Evolutionary conservation across 2,329 filamentous ascomycete species (phyloP).

Genomic region (Fusarium verrucosum): DNA sequence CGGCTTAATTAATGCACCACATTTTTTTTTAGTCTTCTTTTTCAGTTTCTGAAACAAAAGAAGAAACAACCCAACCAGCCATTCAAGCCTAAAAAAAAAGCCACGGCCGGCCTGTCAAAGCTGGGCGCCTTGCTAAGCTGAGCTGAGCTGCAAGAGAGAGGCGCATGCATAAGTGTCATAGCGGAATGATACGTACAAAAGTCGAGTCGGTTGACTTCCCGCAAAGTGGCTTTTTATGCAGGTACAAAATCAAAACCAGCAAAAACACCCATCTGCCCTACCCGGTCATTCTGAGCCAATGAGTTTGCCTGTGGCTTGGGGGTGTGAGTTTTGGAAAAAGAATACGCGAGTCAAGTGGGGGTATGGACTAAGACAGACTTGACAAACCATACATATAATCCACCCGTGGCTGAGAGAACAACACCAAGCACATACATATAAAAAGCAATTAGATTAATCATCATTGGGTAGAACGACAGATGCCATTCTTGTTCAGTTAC

Average conservation of each 20-base stretch:
- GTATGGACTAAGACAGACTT: background rate
- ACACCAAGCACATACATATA: background rate
- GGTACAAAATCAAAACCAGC: conserved; percentile 30
- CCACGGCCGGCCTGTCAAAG: background rate
- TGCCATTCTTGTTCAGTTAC: conserved; percentile 20
- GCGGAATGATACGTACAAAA: conserved; percentile 5
- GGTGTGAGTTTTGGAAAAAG: conserved; percentile 7
- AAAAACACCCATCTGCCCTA: conserved; percentile 28
- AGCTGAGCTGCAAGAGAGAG: conserved; percentile 31
- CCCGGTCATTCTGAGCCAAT: conserved; percentile 23
- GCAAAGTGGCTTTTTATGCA: conserved; percentile 38
- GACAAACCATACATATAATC: background rate
- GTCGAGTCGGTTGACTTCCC: conserved; percentile 35
- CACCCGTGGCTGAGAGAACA: background rate
- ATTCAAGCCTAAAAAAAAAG: background rate
- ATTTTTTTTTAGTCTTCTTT: background rate
- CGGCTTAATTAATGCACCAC: conserved; percentile 8
- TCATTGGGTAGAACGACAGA: background rate
- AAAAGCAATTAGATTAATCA: background rate
- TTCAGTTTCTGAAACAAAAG: conserved; percentile 17
- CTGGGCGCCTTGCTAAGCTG: conserved; percentile 19
- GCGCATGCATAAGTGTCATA: conserved; percentile 1
- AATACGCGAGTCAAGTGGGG: conserved; percentile 18
- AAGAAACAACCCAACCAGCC: background rate
- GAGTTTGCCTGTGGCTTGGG: conserved; percentile 18